A percentile compares a stretch with the other conserved stretches of the same genome.
These are phyloP conservation scores for Favolaschia claudopus DNA, from an alignment of 768 basidiomycete species.

Conservation along the genomic window DNA sequence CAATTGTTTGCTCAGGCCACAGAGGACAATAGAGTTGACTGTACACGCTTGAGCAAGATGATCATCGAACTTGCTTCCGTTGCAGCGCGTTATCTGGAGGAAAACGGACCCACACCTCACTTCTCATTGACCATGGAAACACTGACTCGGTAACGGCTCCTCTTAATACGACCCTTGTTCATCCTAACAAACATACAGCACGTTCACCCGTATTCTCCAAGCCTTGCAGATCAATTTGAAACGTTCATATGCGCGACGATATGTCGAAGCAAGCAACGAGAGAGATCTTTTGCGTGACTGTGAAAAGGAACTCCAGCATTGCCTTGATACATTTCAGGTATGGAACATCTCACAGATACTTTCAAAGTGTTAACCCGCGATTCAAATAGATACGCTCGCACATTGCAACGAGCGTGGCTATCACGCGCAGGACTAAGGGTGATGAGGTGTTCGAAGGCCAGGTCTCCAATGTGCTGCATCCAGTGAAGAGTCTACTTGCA, in stretches of 20 bases:
- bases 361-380: too few species aligned
- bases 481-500: constrained; percentile 10
- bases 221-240: constrained; percentile 9
- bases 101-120: background rate
- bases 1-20: constrained; percentile 12
- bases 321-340: constrained; percentile 24
- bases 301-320: constrained; percentile 28
- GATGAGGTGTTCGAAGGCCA: constrained; percentile 16
- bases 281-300: constrained; percentile 18
- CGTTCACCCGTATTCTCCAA: constrained; percentile 16
- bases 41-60: constrained; percentile 16
- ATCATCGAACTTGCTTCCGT: constrained; percentile 18
- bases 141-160: constrained; percentile 1
- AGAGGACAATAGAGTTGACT: constrained; percentile 25
- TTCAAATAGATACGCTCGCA: constrained; percentile 13
- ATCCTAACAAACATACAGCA: constrained; percentile 2
- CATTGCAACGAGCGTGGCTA: constrained; percentile 12
- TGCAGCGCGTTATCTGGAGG: constrained; percentile 5
- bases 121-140: constrained; percentile 10
- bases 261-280: constrained; percentile 12
- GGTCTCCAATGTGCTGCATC: constrained; percentile 5
- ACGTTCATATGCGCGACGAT: constrained; percentile 18
- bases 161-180: background rate
- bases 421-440: constrained; percentile 16
- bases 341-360: background rate